A percentile compares a stretch with the other conserved stretches of the same genome.
Evolutionary conservation across 768 basidiomycete genomes (phyloP).

Genomic region (Calvatia gigantea): DNA sequence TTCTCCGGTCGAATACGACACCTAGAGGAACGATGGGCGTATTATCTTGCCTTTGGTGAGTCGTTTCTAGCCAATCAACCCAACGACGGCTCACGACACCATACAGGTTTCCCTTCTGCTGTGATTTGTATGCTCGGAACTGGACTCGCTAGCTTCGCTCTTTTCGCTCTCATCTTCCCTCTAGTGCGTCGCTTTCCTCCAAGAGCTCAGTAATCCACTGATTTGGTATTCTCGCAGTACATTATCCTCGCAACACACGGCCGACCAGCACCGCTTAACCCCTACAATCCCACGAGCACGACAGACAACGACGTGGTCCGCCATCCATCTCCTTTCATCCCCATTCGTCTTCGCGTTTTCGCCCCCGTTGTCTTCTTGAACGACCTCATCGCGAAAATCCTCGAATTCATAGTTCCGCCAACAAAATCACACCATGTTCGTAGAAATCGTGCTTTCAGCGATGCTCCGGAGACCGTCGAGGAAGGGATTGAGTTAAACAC

Average conservation of each 20-base stretch:
- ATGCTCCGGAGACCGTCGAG: slow-evolving; percentile 57
- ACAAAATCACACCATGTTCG: slow-evolving; percentile 27
- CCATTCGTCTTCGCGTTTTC: slow-evolving; percentile 79
- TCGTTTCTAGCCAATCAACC: slow-evolving; percentile 5
- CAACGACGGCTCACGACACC: not conserved
- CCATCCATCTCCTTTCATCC: slow-evolving; percentile 75
- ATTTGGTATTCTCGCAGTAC: slow-evolving; percentile 47
- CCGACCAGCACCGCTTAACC: slow-evolving; percentile 69
- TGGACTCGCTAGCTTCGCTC: slow-evolving; percentile 73
- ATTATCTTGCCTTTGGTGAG: slow-evolving; percentile 80
- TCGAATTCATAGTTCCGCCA: slow-evolving; percentile 22
- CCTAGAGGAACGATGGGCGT: slow-evolving; percentile 87
- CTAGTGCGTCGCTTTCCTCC: slow-evolving; percentile 42
- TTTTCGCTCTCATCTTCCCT: slow-evolving; percentile 83
- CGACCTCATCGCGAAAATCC: slow-evolving; percentile 58
- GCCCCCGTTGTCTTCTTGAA: slow-evolving; percentile 71
- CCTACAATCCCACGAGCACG: slow-evolving; percentile 54
- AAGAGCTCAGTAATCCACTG: too few relatives aligned
- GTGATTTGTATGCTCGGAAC: slow-evolving; percentile 71
- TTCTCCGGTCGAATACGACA: slow-evolving; percentile 65
- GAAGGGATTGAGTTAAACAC: slow-evolving; percentile 44
- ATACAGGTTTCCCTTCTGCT: slow-evolving; percentile 67
- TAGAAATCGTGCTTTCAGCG: slow-evolving; percentile 35
- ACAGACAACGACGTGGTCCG: slow-evolving; percentile 37
- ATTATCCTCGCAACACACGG: slow-evolving; percentile 84